Base-by-base conservation (phyloP, 176 grass and related monocot genomes). In the Puya raimondii region DNA sequence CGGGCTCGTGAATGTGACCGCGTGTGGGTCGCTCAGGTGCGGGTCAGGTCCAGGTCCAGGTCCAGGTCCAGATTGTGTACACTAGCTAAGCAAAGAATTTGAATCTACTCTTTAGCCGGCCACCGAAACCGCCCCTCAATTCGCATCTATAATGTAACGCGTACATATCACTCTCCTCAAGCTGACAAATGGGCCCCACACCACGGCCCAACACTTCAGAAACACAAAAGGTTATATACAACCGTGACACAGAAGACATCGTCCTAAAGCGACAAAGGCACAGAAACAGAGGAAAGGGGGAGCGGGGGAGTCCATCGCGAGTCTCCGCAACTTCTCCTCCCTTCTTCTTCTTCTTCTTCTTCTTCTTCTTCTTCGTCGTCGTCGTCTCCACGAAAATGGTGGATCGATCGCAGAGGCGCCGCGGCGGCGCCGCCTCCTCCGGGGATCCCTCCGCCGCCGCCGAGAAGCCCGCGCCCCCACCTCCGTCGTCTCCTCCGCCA, bases 401-500 rank as follows among this genome's bases (percentile, higher is more conserved):
- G 56, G 56, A 61, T 16, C 16, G 56, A 61, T 22, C 56, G 16
- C 56, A 20, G n/a, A 61, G 21, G 56, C 56, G 21, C 56, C 56
- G 21, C 4, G 56, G 56, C n/a, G 16, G 16, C 56, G 56, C 56
- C n/a, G 56, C 7, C 33, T 42, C 33, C 33, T 42, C 33, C 33
- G 4, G 33, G 33, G 33, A 42, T 42, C 4, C 4, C 33, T 61
- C 56, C 4, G 56, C 16, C 56, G 56, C 17, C 2, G 1, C n/a
- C 9, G 56, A 22, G 21, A 22, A 21, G 56, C 5, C 22, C 56
- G 56, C 56, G 17, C 56, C n/a, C 23, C 61, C 74, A 48, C 80
- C 69, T 69, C 56, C 80, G 65, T 68, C 77, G 74, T 58, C 77
- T 15, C 49, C 70, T 70, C 69, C 51, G 42, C 12, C 33, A 0